Evolutionary conservation across 169 alveolate species (phyloP), one percentile per base, ranked within the genome.

Genomic region (Theileria orientalis): DNA sequence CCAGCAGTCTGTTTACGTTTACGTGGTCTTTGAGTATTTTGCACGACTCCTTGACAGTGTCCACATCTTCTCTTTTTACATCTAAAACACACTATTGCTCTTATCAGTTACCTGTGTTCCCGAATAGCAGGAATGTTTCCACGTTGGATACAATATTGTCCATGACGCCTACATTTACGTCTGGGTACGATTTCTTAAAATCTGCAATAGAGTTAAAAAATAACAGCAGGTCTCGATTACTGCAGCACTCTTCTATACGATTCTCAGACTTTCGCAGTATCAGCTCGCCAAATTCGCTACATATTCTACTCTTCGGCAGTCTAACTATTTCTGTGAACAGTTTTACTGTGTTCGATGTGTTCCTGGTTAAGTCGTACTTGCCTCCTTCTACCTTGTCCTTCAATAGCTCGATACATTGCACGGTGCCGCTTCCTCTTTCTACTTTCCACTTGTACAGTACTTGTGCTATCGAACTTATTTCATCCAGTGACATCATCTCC

Each of bases 261-360:
- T 32, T 9, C 60, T 29, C 69, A 35, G 35, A 35, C 23, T 42
- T 7, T n/a, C 6, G 13, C 23, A 21, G 2, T 1, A 27, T 56
- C 21, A 56, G 2, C 14, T n/a, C 21, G 21, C 66, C 14, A 27
- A 62, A n/a, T 25, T 44, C 56, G 16, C 30, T 21, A 25, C 0
- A 14, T 16, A 40, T 1, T 5, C 23, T 44, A 21, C 72, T 62
- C 72, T 40, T 62, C n/a, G 72, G 72, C 11, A 76, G 69, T 57
- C 74, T 76, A 13, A 69, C 32, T 16, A 72, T 3, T 1, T 72
- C 74, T 19, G 62, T 37, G 35, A 66, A 67, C 33, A 67, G 27
- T 46, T 76, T 76, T 42, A 57, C 64, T 37, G 72, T n/a, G 11
- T 80, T 40, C 13, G 74, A 13, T 3, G 80, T 21, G 29, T 67